These are phyloP conservation scores for Amaranthus palmeri DNA, from an alignment of 148 eudicot species.

Conservation along the genomic window DNA sequence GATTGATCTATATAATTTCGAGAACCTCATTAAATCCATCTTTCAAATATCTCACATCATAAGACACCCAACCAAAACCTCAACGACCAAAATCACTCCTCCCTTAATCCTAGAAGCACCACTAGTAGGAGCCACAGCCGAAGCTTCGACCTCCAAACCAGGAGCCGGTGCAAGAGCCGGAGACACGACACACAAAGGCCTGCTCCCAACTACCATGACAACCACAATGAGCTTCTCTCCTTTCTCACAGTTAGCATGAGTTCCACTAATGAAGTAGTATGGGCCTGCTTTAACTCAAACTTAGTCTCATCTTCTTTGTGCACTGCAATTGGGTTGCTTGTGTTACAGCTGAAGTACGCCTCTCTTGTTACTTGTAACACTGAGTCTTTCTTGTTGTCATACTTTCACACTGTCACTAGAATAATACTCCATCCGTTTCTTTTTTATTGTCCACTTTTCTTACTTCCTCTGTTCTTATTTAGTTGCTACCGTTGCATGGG, in stretches of 20 bases:
- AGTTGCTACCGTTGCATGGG: no score
- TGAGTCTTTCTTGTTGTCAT: conserved; percentile 46
- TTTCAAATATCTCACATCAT: conserved; percentile 11
- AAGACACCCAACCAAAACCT: conserved; percentile 25
- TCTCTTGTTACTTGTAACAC: conserved; percentile 55
- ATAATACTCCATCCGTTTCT: no score
- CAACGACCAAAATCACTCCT: conserved; percentile 26
- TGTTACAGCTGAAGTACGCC: conserved; percentile 61
- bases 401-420: conserved; percentile 49
- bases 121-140: conserved; percentile 53
- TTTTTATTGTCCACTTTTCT: no score
- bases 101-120: conserved; percentile 22
- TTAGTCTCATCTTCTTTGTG: conserved; percentile 46
- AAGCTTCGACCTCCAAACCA: conserved; percentile 26
- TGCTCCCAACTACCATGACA: conserved; percentile 41
- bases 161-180: conserved; percentile 50
- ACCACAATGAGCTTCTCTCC: conserved; percentile 73
- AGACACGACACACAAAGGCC: conserved; percentile 15
- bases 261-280: conserved; percentile 68
- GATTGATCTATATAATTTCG: background rate
- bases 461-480: no score
- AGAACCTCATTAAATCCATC: background rate
- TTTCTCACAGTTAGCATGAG: conserved; percentile 45
- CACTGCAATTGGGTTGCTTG: conserved; percentile 43
- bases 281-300: conserved; percentile 53